Base-by-base conservation (phyloP, 2,329 filamentous ascomycete genomes). In the Diaporthe vaccinii region DNA sequence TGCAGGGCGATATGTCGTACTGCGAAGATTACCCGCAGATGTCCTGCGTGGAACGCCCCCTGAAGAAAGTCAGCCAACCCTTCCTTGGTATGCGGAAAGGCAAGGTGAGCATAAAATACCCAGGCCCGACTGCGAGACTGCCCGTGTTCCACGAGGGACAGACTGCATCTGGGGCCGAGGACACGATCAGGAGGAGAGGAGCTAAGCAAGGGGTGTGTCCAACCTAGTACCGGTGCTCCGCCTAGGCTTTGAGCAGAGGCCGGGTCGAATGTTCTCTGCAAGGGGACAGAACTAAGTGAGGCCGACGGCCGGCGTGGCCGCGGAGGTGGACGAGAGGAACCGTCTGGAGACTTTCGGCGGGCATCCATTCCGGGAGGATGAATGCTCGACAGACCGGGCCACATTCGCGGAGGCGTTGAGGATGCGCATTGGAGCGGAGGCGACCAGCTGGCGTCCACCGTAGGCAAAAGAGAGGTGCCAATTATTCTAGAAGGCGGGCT, bases 21-120 rank as follows among this genome's bases (percentile, higher is more conserved):
- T 76, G 53, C 79, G 80, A 34, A 81, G 77, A 75, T 78, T 80
- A 76, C 80, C 78, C 75, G 79, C 76, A 76, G 82, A 79, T 49
- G 78, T 68, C 76, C 80, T 78, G 77, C 74, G 59, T 69, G 75
- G 25, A 58, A 76, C 55, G 59, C 36, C 58, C 58, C 58, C 71
- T 73, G 58, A 65, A 57, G 36, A 12, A 25, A 41, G 46, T 73
- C 36, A 73, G 71, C 59, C 58, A 57, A 57, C 55, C 39, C 20
- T 69, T 28, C 14, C 58, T 57, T 22, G 20, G 20, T 28, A 44
- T 36, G 41, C 36, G 14, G 44, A 65, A 39, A 39, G 49, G 34
- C 49, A 31, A 69, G 15, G 34, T 55, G 49, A 55, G 34, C 34
- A 28, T 10, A 34, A 41, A 14, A 31, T 28, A 34, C 34, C 17